phyloP scores from a whole-genome alignment of 2,329 filamentous ascomycete species.

The Seiridium cupressi region DNA sequence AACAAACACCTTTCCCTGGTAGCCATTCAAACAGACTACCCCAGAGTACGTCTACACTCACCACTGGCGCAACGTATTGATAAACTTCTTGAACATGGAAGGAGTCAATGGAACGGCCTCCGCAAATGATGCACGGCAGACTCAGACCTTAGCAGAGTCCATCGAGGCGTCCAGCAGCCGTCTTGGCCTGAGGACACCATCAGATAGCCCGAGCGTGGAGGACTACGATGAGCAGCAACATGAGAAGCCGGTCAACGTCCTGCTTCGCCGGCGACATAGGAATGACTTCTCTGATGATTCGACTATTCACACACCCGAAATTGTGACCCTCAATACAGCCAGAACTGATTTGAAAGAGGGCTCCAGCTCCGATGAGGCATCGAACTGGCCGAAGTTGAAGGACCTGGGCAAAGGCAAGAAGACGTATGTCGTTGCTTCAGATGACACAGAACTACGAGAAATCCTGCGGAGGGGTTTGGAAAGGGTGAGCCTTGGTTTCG shows the following conservation, averaged over 20 bases:
- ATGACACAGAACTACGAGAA: slow-evolving; percentile 39
- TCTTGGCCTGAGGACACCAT: slow-evolving; percentile 13
- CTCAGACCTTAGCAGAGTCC: neutral
- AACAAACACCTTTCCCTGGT: neutral
- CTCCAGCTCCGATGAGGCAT: slow-evolving; percentile 11
- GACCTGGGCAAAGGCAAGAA: slow-evolving; percentile 13
- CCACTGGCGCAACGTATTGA: neutral
- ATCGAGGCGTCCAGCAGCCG: neutral
- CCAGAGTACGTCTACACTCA: too few relatives aligned
- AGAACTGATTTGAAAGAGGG: neutral
- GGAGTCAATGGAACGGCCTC: too few relatives aligned
- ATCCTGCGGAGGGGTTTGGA: slow-evolving; percentile 29
- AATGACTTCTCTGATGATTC: slow-evolving; percentile 21
- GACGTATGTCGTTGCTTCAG: slow-evolving; percentile 25
- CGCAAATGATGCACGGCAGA: neutral
- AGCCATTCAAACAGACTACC: neutral
- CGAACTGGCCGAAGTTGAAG: neutral
- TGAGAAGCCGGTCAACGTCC: slow-evolving; percentile 14
- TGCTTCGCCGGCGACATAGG: slow-evolving; percentile 17
- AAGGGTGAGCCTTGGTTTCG: slow-evolving; percentile 17
- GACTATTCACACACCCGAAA: slow-evolving; percentile 19
- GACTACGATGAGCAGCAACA: slow-evolving; percentile 38
- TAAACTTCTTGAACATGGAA: neutral
- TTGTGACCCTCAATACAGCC: slow-evolving; percentile 13
- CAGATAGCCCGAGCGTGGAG: slow-evolving; percentile 43